These are phyloP conservation scores for Talaromyces sp. DNA, from an alignment of 2,329 filamentous ascomycete genomes.

Conservation along the genomic window DNA sequence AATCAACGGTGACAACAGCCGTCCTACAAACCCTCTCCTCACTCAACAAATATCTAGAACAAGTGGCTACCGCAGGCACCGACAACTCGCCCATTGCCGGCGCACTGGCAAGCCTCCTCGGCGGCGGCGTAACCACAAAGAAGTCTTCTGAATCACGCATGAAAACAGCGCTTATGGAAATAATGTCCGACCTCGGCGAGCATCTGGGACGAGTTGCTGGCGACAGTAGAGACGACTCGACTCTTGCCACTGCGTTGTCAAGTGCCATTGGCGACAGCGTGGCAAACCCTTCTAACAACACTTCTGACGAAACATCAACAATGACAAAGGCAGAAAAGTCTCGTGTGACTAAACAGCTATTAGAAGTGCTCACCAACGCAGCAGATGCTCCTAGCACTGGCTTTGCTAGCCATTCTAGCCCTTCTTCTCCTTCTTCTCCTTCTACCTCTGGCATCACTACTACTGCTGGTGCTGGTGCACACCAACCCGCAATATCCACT, in stretches of 20 bases:
- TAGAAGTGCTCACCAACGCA: neutral
- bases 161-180: too few species aligned
- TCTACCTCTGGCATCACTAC: neutral
- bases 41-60: conserved; percentile 32
- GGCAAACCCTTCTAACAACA: neutral
- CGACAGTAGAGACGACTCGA: too few species aligned
- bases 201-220: too few species aligned
- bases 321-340: neutral
- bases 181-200: too few species aligned
- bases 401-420: too few species aligned
- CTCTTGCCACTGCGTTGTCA: too few species aligned
- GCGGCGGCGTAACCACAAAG: neutral
- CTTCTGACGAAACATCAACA: neutral
- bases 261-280: too few species aligned
- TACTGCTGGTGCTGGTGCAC: neutral
- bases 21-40: conserved; percentile 32
- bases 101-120: conserved; percentile 15
- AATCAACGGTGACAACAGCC: conserved; percentile 23
- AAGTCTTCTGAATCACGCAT: too few species aligned
- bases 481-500: conserved; percentile 5
- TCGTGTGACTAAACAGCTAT: neutral
- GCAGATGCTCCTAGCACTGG: neutral
- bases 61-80: conserved; percentile 12
- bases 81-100: conserved; percentile 20
- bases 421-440: too few species aligned